Evolutionary conservation across 2,329 filamentous ascomycete genomes (phyloP).

Genomic region (Magnaporthiopsis poae): DNA sequence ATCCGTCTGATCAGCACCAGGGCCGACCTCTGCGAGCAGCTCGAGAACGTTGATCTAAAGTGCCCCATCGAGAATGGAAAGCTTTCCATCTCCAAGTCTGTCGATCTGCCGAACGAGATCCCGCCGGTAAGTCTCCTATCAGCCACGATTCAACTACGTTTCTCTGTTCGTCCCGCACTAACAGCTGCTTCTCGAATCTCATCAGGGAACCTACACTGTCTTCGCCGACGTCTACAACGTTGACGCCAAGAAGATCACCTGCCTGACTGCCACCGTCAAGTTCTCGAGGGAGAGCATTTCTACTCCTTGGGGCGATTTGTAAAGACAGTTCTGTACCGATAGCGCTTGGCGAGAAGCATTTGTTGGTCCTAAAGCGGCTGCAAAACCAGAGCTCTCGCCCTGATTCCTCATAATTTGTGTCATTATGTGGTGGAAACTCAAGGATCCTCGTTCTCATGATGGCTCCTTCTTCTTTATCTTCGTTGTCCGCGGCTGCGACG

Average conservation of each 20-base stretch:
- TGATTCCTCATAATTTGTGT: not conserved
- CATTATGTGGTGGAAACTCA: slow-evolving; percentile 5
- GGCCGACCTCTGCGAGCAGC: slow-evolving; percentile 79
- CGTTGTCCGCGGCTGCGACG: not conserved
- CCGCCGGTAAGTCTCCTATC: slow-evolving; percentile 59
- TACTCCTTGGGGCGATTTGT: slow-evolving; percentile 7
- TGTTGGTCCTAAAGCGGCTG: not conserved
- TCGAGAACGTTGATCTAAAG: slow-evolving; percentile 75
- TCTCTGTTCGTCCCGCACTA: slow-evolving; percentile 14
- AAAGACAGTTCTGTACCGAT: not conserved
- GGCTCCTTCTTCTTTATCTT: not conserved
- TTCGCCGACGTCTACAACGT: slow-evolving; percentile 72
- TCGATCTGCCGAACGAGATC: slow-evolving; percentile 76
- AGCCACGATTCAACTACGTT: not conserved
- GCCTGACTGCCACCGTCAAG: slow-evolving; percentile 63
- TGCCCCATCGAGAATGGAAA: slow-evolving; percentile 80
- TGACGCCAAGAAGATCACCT: slow-evolving; percentile 70
- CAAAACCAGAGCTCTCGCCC: not conserved
- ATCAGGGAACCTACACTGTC: slow-evolving; percentile 79
- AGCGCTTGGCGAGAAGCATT: not conserved
- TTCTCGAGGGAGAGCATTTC: slow-evolving; percentile 34
- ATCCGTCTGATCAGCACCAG: slow-evolving; percentile 77
- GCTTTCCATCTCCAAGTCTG: slow-evolving; percentile 64
- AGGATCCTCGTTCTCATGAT: not conserved
- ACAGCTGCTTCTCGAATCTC: not conserved